Base-by-base conservation (phyloP, 73 alveolate genomes). In the Paramecium pentaurelia region DNA sequence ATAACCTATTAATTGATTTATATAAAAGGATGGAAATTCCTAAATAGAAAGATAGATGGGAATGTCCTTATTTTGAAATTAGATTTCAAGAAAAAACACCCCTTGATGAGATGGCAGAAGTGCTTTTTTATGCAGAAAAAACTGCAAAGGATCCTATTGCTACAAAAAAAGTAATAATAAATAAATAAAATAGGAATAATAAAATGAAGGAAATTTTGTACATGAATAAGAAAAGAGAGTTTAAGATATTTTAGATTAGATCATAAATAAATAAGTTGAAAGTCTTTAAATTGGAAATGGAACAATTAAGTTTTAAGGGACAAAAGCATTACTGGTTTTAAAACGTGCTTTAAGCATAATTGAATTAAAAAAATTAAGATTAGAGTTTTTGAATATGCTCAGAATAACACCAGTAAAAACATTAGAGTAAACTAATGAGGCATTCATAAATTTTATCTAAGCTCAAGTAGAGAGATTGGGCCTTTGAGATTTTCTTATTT, bases 101-200 rank as follows among this genome's bases (percentile, higher is more conserved):
- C 10, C 87, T 92, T 86, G 99, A 97, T 71, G 98, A 96, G 51
- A 96, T 98, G 45, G 88, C 89, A 18, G 95, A 96, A 16, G 95
- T 96, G 27, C 88, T 98, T 6, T 88, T 88, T 59, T 77, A 86
- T 70, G 93, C 80, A 51, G 98, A 98, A 27, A 97, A 98, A 85
- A 95, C 90, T 71, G 97, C 99, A 2, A 97, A 95, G 88, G 99
- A 98, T 86, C 99, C 99, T 1, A 96, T 97, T 3, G 96, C 99
- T 28, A 97, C 99, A 1, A 97, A 96, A 94, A 93, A 95, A 71
- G 83, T 64, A 64, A 4, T 30, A 9, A 4, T 9, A 30, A 1
- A 28, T 30, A 60, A 30, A 27, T 64, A 10, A 64, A 30, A 10
- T 64, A 64, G 83, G 98, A 97, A 54, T 92, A 93, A 49, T 92